phyloP scores from a whole-genome alignment of 352 stramenopile species.

The Pythium periplocum region DNA sequence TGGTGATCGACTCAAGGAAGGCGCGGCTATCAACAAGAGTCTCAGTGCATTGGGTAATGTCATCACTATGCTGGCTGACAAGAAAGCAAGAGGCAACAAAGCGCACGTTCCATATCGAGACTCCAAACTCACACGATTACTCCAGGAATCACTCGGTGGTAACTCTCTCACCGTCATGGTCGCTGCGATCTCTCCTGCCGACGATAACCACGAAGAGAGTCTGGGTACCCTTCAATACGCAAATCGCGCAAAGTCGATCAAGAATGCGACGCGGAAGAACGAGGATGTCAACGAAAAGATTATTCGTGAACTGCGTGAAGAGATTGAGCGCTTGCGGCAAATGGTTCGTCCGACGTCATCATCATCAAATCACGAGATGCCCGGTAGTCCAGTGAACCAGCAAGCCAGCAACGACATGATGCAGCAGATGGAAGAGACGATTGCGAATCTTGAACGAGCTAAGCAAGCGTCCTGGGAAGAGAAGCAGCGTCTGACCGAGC shows the following conservation, averaged over 20 bases:
- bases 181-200: constrained; percentile 87
- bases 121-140: constrained; percentile 86
- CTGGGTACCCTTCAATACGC: constrained; percentile 93
- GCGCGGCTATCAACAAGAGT: constrained; percentile 91
- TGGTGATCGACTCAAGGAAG: constrained; percentile 87
- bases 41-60: constrained; percentile 89
- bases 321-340: constrained; percentile 89
- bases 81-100: constrained; percentile 19
- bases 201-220: constrained; percentile 93
- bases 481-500: constrained; percentile 73
- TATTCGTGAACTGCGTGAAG: constrained; percentile 88
- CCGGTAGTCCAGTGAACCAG: background rate
- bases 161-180: constrained; percentile 95
- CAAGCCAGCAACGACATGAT: constrained; percentile 37
- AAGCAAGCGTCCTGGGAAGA: constrained; percentile 91
- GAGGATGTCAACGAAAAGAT: constrained; percentile 90
- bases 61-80: constrained; percentile 85
- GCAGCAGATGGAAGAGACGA: constrained; percentile 81
- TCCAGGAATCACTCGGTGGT: constrained; percentile 88
- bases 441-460: constrained; percentile 77
- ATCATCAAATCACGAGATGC: background rate
- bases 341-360: constrained; percentile 58
- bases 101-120: constrained; percentile 85
- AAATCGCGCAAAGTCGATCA: constrained; percentile 89
- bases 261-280: constrained; percentile 86